Evolutionary conservation across 2,329 filamentous ascomycete genomes (phyloP).

Genomic region (Microcyclosporella mali): DNA sequence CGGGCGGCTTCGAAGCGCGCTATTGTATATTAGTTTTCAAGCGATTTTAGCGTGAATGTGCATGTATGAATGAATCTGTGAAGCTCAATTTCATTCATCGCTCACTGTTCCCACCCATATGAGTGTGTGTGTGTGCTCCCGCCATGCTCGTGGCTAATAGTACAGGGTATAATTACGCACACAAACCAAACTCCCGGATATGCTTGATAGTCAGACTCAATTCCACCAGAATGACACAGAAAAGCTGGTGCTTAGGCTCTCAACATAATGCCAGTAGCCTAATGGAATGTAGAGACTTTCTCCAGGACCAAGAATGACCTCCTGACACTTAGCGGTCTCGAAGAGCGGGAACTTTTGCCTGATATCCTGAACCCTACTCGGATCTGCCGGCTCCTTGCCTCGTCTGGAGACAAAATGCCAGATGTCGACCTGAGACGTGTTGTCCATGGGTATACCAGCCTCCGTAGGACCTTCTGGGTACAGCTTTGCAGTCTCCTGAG

Average conservation of each 20-base stretch:
- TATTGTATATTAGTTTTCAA: conserved; percentile 11
- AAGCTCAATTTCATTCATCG: too few species aligned
- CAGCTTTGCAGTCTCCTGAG: conserved; percentile 52
- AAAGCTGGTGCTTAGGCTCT: conserved; percentile 77
- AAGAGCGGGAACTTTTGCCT: conserved; percentile 49
- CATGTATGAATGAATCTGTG: conserved; percentile 28
- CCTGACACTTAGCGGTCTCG: conserved; percentile 57
- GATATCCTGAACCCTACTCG: conserved; percentile 17
- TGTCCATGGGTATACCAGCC: conserved; percentile 78
- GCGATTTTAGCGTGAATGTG: not conserved
- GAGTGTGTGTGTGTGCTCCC: too few species aligned
- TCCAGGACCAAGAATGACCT: conserved; percentile 72
- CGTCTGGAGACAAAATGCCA: conserved; percentile 8
- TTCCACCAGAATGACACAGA: conserved; percentile 99
- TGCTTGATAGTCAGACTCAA: conserved; percentile 25
- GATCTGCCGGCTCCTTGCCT: not conserved
- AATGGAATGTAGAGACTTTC: conserved; percentile 84
- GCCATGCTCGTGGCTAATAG: not conserved
- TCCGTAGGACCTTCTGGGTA: conserved; percentile 57
- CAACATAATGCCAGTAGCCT: conserved; percentile 98
- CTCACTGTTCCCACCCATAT: too few species aligned
- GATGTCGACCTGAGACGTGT: conserved; percentile 77
- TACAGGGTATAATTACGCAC: not conserved
- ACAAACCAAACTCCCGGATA: not conserved
- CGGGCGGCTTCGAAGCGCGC: conserved; percentile 16